A percentile compares a stretch with the other conserved stretches of the same genome.
phyloP scores from a whole-genome alignment of 176 grass and related monocot genomes.

The Hordeum marinum region DNA sequence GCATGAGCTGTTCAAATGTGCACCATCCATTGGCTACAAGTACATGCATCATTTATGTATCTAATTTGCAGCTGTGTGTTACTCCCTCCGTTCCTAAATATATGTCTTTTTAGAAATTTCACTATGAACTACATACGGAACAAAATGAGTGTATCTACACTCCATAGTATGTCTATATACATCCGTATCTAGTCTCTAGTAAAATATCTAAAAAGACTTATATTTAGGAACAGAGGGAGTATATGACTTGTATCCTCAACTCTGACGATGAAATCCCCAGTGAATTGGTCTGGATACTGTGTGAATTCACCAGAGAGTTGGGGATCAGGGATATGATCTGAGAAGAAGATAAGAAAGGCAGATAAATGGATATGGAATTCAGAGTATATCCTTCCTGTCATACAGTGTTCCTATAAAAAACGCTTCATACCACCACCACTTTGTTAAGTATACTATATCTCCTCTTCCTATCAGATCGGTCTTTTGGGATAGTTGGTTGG shows the following conservation, averaged over 20 bases:
- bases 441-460: too few relatives aligned
- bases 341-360: not conserved
- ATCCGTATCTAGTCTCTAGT: too few relatives aligned
- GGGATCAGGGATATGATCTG: not conserved
- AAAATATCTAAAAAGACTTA: too few relatives aligned
- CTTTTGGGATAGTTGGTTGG: too few relatives aligned
- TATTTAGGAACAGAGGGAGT: too few relatives aligned
- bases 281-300: not conserved
- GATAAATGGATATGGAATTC: not conserved
- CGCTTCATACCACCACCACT: not conserved
- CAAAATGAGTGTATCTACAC: too few relatives aligned
- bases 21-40: not conserved
- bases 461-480: too few relatives aligned
- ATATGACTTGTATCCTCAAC: not conserved
- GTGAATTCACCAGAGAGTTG: not conserved
- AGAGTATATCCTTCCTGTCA: not conserved
- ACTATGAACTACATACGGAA: too few relatives aligned
- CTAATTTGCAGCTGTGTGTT: not conserved
- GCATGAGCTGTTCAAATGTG: slow-evolving; percentile 1
- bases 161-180: too few relatives aligned
- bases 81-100: too few relatives aligned
- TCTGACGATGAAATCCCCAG: not conserved
- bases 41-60: slow-evolving; percentile 1
- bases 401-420: not conserved
- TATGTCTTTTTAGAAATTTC: too few relatives aligned